phyloP scores from a whole-genome alignment of 2,329 filamentous ascomycete species.

The Chaetomiaceae sp. region DNA sequence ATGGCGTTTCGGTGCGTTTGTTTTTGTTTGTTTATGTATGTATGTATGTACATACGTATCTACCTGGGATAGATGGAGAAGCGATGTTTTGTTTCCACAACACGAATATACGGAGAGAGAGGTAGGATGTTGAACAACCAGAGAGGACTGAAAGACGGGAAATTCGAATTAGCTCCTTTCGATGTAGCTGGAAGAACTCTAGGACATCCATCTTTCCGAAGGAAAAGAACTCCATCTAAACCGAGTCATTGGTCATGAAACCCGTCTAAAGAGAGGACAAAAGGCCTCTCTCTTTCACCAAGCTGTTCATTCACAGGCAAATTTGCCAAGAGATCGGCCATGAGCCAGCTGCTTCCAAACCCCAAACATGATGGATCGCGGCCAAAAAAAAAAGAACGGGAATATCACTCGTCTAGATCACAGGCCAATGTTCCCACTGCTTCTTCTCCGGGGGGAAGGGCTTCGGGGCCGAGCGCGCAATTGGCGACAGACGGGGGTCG shows the following conservation, averaged over 20 bases:
- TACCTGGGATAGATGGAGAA: background rate
- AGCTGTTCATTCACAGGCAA: no score
- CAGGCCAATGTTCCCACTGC: background rate
- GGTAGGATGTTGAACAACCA: no score
- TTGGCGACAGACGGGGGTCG: background rate
- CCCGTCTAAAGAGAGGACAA: background rate
- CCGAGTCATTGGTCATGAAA: background rate
- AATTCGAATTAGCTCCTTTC: background rate
- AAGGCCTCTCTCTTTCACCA: no score
- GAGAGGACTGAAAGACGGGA: no score
- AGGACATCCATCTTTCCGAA: background rate
- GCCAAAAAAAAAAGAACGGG: no score
- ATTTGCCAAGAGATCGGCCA: no score
- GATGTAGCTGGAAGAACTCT: background rate
- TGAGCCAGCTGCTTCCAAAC: no score
- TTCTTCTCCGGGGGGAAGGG: background rate
- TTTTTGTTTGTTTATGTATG: no score
- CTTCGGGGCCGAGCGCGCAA: constrained; percentile 1
- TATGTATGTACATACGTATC: background rate
- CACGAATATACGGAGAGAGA: no score
- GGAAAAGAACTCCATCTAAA: background rate
- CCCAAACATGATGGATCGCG: no score
- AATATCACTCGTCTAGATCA: background rate
- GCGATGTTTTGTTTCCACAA: no score
- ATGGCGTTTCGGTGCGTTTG: no score